Conservation (phyloP, 441 rosid genomes). For the Biscutella auriculata region DNA sequence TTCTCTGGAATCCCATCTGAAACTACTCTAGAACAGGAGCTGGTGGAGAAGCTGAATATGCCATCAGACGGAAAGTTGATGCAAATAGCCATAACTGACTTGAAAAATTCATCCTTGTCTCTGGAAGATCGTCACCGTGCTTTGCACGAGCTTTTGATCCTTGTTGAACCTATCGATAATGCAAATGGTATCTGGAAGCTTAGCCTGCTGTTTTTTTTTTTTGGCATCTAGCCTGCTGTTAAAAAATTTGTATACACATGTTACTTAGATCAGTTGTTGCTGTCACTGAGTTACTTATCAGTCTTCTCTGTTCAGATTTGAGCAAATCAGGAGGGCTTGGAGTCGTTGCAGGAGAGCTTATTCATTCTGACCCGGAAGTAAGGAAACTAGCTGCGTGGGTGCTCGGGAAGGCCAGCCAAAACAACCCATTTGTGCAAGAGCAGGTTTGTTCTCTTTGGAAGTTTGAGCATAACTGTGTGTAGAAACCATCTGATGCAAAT, state of each 20-base stretch:
- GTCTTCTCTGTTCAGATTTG: slow-evolving; percentile 42
- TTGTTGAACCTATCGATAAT: slow-evolving; percentile 88
- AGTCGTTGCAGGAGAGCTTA: slow-evolving; percentile 42
- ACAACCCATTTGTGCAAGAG: slow-evolving; percentile 66
- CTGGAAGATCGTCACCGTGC: slow-evolving; percentile 70
- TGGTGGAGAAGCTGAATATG: slow-evolving; percentile 60
- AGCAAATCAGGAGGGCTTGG: slow-evolving; percentile 65
- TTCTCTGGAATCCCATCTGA: background rate
- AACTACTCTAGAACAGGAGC: slow-evolving; percentile 31
- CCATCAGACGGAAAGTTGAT: slow-evolving; percentile 78
- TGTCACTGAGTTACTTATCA: background rate
- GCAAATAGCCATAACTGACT: slow-evolving; percentile 60
- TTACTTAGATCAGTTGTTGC: background rate
- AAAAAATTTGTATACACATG: too few species aligned
- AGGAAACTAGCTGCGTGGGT: slow-evolving; percentile 88
- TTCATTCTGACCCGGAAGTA: slow-evolving; percentile 51
- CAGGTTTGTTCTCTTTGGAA: slow-evolving; percentile 32
- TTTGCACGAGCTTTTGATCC: slow-evolving; percentile 62
- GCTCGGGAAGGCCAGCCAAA: slow-evolving; percentile 84
- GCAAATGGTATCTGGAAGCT: slow-evolving; percentile 59
- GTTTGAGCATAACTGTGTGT: background rate
- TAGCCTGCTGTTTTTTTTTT: too few species aligned
- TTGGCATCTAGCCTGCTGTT: too few species aligned
- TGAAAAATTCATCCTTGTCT: slow-evolving; percentile 58
- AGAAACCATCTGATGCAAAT: background rate